A percentile compares a stretch with the other conserved stretches of the same genome.
These are phyloP conservation scores for Geotrichum candidum DNA, from an alignment of 1,139 yeast species.

Conservation along the genomic window DNA sequence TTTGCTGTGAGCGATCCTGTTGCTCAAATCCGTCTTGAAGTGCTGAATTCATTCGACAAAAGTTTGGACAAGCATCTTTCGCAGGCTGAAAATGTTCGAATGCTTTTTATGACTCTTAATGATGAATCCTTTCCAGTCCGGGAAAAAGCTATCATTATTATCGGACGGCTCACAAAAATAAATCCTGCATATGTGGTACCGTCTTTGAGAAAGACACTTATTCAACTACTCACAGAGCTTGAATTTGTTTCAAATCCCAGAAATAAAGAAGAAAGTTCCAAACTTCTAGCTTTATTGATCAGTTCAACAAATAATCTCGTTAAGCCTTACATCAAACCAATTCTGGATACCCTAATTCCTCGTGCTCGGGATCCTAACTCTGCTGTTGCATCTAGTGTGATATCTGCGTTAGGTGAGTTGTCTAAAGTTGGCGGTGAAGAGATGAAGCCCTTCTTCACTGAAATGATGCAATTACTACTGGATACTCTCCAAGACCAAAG, in stretches of 20 bases:
- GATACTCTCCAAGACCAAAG: constrained; percentile 91
- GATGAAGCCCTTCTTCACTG: constrained; percentile 62
- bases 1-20: constrained; percentile 90
- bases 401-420: constrained; percentile 84
- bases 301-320: constrained; percentile 74
- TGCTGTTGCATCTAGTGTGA: constrained; percentile 79
- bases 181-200: constrained; percentile 97
- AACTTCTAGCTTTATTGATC: constrained; percentile 65
- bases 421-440: constrained; percentile 87
- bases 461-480: constrained; percentile 79
- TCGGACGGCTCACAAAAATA: constrained; percentile 77
- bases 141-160: constrained; percentile 67
- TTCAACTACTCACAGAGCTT: constrained; percentile 77
- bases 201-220: constrained; percentile 74
- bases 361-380: constrained; percentile 64
- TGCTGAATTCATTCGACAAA: constrained; percentile 64
- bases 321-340: constrained; percentile 84
- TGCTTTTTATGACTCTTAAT: constrained; percentile 81
- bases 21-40: constrained; percentile 73
- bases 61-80: constrained; percentile 87
- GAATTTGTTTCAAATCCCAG: constrained; percentile 73
- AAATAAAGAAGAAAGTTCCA: constrained; percentile 83
- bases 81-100: constrained; percentile 83
- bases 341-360: constrained; percentile 74
- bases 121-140: constrained; percentile 86